A percentile compares a stretch with the other conserved stretches of the same genome.
Evolutionary conservation across 208 protist genomes (phyloP).

Genomic region (Wallacemonas sp.): DNA sequence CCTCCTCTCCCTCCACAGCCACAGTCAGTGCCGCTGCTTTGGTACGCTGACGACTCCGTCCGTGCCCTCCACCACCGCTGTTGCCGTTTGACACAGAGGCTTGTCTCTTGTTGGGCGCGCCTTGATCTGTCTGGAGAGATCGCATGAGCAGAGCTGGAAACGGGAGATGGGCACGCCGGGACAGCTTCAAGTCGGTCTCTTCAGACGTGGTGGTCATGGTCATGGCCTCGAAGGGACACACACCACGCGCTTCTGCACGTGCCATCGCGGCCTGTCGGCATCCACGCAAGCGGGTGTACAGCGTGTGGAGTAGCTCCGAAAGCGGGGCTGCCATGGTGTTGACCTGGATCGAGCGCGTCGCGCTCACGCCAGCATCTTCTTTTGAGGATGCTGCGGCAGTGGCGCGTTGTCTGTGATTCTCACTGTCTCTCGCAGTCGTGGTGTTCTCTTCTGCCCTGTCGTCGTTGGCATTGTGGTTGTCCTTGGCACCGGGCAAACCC

Average conservation of each 20-base stretch:
- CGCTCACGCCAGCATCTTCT: background rate
- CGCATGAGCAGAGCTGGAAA: no score
- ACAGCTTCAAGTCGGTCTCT: no score
- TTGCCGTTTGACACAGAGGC: background rate
- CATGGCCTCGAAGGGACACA: background rate
- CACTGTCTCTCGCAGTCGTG: no score
- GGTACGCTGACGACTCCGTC: no score
- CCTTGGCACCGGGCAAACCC: background rate
- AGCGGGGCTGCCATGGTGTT: conserved; percentile 11
- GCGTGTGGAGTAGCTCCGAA: conserved; percentile 4
- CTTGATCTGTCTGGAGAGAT: no score
- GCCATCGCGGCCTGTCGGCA: background rate
- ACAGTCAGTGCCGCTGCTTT: no score
- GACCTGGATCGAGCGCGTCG: conserved; percentile 1
- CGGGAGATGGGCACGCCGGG: no score
- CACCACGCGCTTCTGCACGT: background rate
- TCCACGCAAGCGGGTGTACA: background rate
- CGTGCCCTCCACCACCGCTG: background rate
- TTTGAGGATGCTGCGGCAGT: background rate
- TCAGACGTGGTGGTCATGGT: no score
- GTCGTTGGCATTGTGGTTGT: background rate
- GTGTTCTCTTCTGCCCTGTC: background rate
- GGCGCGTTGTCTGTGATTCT: no score
- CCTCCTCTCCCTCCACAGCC: background rate
- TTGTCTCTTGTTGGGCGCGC: background rate